Base-by-base conservation (phyloP, 805 yeast genomes). In the Suhomyces xylopsoci region DNA sequence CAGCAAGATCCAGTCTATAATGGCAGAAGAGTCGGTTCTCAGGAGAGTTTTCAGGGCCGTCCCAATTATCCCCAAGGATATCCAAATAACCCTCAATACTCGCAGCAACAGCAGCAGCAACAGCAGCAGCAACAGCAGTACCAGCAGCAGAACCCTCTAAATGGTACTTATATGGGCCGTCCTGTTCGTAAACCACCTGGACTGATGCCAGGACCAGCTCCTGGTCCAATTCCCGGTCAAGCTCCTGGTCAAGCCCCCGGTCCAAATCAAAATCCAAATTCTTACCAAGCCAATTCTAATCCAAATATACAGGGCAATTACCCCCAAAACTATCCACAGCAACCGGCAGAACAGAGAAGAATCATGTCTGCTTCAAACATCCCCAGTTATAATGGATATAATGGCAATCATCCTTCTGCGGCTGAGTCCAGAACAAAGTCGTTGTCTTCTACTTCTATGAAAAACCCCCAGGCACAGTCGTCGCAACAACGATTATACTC, bases 331-430 rank as follows among this genome's bases (percentile, higher is more conserved):
- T 28, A 28, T 12, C 32, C 20, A 19, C 48, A 56, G 56, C 17
- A 58, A 59, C 45, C 61, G 50, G 48, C 55, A 47, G 30, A 50
- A 47, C 50, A 50, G 49, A 57, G 70, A 48, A 52, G 76, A 50
- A 64, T 69, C n/a, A 72, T 64, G 7, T 69, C 75, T 1, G 59
- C 71, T 0, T 71, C 73, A 3, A 53, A 50, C 7, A 54, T 64
- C 20, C 49, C 55, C 20, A 49, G 50, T 26, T 51, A 46, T 42
- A 40, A 50, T 24, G 45, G 36, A 7, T 20, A 20, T 17, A 45
- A 36, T 12, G 58, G 54, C 36, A 30, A 45, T 24, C 54, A 34
- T n/a, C 14, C 44, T 9, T n/a, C 36, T 30, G 34, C 17, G 14
- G 45, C 22, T 2, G 60, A 57, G 20, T 28, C 48, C 12, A 54